A percentile compares a stretch with the other conserved stretches of the same genome.
Evolutionary conservation across 768 basidiomycete species (phyloP).

Genomic region (Dioszegia crocea): DNA sequence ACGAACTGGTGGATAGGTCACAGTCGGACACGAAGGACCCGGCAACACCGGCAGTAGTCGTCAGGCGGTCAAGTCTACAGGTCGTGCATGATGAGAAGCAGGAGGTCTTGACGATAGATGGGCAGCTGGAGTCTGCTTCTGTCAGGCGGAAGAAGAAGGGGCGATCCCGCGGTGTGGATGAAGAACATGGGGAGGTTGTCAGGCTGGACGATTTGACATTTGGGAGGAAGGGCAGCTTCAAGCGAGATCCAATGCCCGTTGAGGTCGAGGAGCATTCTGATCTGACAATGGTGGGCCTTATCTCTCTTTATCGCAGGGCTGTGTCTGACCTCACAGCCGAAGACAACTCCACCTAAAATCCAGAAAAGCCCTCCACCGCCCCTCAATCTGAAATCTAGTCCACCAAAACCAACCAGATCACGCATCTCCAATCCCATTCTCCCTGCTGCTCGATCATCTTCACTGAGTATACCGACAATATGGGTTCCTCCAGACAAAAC

Average conservation of each 20-base stretch:
- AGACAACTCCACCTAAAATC: background rate
- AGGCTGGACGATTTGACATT: conserved; percentile 29
- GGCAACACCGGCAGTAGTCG: background rate
- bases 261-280: too few species aligned
- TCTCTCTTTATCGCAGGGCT: background rate
- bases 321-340: background rate
- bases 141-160: conserved; percentile 25
- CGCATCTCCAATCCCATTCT: background rate
- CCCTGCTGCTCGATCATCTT: background rate
- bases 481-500: background rate
- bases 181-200: conserved; percentile 14
- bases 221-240: background rate
- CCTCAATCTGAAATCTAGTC: too few species aligned
- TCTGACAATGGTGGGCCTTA: too few species aligned
- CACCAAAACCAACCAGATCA: too few species aligned
- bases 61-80: background rate
- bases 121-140: conserved; percentile 14
- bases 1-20: conserved; percentile 1
- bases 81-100: conserved; percentile 1
- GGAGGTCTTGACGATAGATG: conserved; percentile 33
- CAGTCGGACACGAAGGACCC: background rate
- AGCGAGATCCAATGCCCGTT: background rate
- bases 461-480: background rate
- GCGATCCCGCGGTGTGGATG: conserved; percentile 2
- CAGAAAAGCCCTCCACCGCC: too few species aligned